phyloP scores from a whole-genome alignment of 2,329 filamentous ascomycete species.

The Colletotrichum truncatum region DNA sequence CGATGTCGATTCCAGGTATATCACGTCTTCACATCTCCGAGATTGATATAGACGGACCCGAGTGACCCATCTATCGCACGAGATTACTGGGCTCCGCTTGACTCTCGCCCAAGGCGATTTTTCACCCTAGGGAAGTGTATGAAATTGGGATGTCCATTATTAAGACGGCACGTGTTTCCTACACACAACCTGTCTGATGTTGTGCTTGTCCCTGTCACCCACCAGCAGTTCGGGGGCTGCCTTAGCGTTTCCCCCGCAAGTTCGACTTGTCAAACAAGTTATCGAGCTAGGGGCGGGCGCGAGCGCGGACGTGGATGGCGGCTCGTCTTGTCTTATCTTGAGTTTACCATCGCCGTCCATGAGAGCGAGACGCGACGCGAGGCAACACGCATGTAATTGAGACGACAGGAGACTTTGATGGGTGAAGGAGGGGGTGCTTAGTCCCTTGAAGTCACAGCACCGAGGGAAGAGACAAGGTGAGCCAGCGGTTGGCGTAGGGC shows the following conservation, averaged over 20 bases:
- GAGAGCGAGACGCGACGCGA: background rate
- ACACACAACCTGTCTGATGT: conserved; percentile 22
- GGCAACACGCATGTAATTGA: background rate
- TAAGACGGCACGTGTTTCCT: conserved; percentile 14
- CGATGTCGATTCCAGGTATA: background rate
- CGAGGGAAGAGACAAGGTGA: background rate
- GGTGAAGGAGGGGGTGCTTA: background rate
- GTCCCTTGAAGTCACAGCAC: background rate
- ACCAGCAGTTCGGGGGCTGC: conserved; percentile 6
- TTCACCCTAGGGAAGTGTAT: background rate
- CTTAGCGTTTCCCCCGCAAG: conserved; percentile 31
- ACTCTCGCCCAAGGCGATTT: background rate
- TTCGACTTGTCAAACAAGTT: conserved; percentile 28
- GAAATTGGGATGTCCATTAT: background rate
- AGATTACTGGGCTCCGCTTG: background rate
- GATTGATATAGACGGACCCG: background rate
- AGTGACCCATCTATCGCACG: background rate
- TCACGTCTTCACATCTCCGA: background rate
- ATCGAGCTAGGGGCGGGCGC: conserved; percentile 14
- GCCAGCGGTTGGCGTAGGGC: background rate
- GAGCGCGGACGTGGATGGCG: background rate
- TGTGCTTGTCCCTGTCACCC: conserved; percentile 27
- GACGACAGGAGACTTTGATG: background rate
- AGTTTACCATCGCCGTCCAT: conserved; percentile 7
- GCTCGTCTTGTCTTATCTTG: conserved; percentile 12